A percentile compares a stretch with the other conserved stretches of the same genome.
Evolutionary conservation across 768 basidiomycete species (phyloP).

Genomic region (Tylopilus felleus): DNA sequence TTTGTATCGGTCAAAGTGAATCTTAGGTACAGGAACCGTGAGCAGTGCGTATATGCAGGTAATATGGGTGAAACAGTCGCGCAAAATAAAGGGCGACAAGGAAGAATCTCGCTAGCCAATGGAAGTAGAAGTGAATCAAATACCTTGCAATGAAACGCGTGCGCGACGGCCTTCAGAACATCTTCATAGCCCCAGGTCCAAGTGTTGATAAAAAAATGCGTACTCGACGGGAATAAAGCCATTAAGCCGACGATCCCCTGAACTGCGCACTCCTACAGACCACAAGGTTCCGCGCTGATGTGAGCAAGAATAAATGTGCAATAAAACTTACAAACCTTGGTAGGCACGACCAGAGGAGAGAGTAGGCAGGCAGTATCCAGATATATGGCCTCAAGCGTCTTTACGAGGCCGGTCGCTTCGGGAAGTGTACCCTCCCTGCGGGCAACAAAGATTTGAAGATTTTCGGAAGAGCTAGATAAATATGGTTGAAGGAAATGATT

Average conservation of each 20-base stretch:
- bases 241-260: slow-evolving; percentile 68
- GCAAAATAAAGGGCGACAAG: not conserved
- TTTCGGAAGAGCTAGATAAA: slow-evolving; percentile 37
- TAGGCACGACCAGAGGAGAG: slow-evolving; percentile 47
- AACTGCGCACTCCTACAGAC: slow-evolving; percentile 58
- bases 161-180: slow-evolving; percentile 70
- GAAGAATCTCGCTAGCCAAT: not conserved
- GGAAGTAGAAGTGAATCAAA: not conserved
- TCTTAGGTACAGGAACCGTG: slow-evolving; percentile 38
- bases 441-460: slow-evolving; percentile 24
- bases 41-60: slow-evolving; percentile 11
- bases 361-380: slow-evolving; percentile 77
- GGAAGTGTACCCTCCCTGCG: slow-evolving; percentile 21
- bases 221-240: slow-evolving; percentile 56
- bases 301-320: not conserved
- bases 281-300: not conserved
- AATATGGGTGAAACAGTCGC: not conserved
- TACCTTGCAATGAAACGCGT: slow-evolving; percentile 63
- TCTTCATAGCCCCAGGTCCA: slow-evolving; percentile 99
- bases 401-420: slow-evolving; percentile 32
- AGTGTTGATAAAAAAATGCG: slow-evolving; percentile 82
- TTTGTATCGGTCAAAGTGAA: slow-evolving; percentile 93
- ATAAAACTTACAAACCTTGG: slow-evolving; percentile 44
- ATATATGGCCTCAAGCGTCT: slow-evolving; percentile 71
- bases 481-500: slow-evolving; percentile 77